Evolutionary conservation across 2,329 filamentous ascomycete genomes (phyloP).

Genomic region (Beauveria australis): DNA sequence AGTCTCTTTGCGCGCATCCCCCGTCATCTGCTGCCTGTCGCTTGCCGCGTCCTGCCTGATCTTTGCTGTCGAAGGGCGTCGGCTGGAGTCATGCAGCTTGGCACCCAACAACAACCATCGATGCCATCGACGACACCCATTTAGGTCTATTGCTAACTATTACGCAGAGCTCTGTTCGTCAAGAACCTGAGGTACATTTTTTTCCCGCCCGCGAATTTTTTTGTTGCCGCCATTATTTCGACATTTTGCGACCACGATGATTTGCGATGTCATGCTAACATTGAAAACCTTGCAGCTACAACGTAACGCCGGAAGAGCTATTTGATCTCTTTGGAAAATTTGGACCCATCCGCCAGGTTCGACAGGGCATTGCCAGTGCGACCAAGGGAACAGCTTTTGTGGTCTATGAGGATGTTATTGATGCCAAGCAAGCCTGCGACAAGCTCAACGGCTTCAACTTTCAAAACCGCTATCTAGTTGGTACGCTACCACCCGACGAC

Average conservation of each 20-base stretch:
- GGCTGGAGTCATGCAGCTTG: not conserved
- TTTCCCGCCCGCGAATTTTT: constrained; percentile 9
- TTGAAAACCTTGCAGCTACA: constrained; percentile 59
- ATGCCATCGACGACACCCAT: not conserved
- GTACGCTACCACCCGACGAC: constrained; percentile 44
- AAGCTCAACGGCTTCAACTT: constrained; percentile 99
- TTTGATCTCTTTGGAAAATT: constrained; percentile 99
- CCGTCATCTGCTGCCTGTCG: not conserved
- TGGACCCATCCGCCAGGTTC: constrained; percentile 92
- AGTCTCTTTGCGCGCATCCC: constrained; percentile 15
- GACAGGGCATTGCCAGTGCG: constrained; percentile 92
- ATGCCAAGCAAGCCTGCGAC: constrained; percentile 98
- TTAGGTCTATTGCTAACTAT: constrained; percentile 23
- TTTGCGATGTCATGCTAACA: constrained; percentile 3
- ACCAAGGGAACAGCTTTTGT: constrained; percentile 99
- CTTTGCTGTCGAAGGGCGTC: not conserved
- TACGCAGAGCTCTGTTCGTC: constrained; percentile 89
- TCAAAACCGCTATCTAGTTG: constrained; percentile 97
- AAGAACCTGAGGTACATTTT: constrained; percentile 85
- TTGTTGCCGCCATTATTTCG: not conserved
- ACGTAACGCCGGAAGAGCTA: constrained; percentile 94
- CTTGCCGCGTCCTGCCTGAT: not conserved
- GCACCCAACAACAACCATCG: not conserved
- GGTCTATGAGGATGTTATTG: constrained; percentile 98
- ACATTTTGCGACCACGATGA: not conserved